These are phyloP conservation scores for Theobroma grandiflorum DNA, from an alignment of 441 rosid genomes.

Conservation along the genomic window DNA sequence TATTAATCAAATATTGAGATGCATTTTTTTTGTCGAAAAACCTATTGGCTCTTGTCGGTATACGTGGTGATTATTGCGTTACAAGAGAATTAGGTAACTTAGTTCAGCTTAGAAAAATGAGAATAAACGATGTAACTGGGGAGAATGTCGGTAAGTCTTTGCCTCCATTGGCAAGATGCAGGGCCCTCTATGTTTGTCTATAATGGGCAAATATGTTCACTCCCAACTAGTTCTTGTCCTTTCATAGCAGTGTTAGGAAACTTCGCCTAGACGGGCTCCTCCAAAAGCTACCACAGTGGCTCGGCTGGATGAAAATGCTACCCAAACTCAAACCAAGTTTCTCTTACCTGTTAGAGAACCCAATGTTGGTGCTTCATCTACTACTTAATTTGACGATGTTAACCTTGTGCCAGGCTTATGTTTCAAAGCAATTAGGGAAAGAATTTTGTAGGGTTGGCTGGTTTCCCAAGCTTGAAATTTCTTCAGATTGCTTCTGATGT, in stretches of 20 bases:
- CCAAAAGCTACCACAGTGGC: conserved; percentile 41
- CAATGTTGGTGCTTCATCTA: conserved; percentile 42
- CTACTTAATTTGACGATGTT: conserved; percentile 47
- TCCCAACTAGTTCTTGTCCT: too few relatives aligned
- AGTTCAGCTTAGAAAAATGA: too few relatives aligned
- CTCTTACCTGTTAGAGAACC: conserved; percentile 47
- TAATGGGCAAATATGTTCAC: too few relatives aligned
- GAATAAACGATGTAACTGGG: too few relatives aligned
- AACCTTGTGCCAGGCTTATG: conserved; percentile 45
- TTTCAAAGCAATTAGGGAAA: conserved; percentile 43
- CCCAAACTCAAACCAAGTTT: conserved; percentile 42
- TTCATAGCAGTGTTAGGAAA: conserved; percentile 28
- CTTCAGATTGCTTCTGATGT: conserved; percentile 44
- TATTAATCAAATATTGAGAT: too few relatives aligned
- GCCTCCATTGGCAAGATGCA: too few relatives aligned
- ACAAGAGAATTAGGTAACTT: too few relatives aligned
- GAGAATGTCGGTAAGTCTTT: too few relatives aligned
- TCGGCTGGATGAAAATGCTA: conserved; percentile 43
- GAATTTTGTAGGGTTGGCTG: conserved; percentile 49
- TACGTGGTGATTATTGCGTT: too few relatives aligned
- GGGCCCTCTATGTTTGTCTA: too few relatives aligned
- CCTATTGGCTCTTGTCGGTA: too few relatives aligned
- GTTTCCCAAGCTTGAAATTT: conserved; percentile 49
- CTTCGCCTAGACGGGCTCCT: conserved; percentile 43
- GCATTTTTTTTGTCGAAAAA: too few relatives aligned